Conservation (phyloP, 805 yeast species). For the Maudiozyma barnettii region DNA sequence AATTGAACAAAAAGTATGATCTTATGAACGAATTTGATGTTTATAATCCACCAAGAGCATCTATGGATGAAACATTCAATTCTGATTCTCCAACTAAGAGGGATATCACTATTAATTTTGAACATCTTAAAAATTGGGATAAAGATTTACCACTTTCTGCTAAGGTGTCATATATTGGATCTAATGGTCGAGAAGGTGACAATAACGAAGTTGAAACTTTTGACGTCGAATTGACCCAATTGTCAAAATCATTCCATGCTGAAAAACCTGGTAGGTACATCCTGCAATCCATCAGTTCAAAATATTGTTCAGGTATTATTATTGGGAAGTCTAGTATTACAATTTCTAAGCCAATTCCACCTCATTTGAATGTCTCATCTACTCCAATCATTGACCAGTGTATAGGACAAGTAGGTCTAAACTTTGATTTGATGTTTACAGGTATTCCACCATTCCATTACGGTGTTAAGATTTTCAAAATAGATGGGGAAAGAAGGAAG, state of each 20-base stretch:
- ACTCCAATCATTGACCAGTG: constrained; percentile 69
- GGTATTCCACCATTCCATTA: constrained; percentile 82
- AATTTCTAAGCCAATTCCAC: constrained; percentile 51
- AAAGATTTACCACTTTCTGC: constrained; percentile 30
- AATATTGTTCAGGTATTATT: constrained; percentile 58
- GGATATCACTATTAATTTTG: constrained; percentile 29
- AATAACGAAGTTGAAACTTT: constrained; percentile 17
- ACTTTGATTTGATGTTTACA: constrained; percentile 53
- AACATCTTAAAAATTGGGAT: constrained; percentile 16
- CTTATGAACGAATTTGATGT: constrained; percentile 39
- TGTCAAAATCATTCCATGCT: constrained; percentile 31
- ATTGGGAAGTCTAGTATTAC: constrained; percentile 44
- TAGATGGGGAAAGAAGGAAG: constrained; percentile 29
- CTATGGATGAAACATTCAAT: constrained; percentile 35
- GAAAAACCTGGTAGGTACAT: constrained; percentile 58
- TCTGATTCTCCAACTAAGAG: constrained; percentile 32
- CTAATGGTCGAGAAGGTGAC: constrained; percentile 12
- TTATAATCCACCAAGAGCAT: constrained; percentile 47
- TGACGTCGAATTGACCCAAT: constrained; percentile 11
- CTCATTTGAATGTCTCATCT: constrained; percentile 35
- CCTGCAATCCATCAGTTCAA: constrained; percentile 45
- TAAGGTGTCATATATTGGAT: constrained; percentile 26
- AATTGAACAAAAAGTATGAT: constrained; percentile 23
- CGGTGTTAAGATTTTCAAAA: constrained; percentile 49
- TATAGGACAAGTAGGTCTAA: constrained; percentile 84